A percentile compares a stretch with the other conserved stretches of the same genome.
phyloP scores from a whole-genome alignment of 805 yeast genomes.

The Lachancea sp. region DNA sequence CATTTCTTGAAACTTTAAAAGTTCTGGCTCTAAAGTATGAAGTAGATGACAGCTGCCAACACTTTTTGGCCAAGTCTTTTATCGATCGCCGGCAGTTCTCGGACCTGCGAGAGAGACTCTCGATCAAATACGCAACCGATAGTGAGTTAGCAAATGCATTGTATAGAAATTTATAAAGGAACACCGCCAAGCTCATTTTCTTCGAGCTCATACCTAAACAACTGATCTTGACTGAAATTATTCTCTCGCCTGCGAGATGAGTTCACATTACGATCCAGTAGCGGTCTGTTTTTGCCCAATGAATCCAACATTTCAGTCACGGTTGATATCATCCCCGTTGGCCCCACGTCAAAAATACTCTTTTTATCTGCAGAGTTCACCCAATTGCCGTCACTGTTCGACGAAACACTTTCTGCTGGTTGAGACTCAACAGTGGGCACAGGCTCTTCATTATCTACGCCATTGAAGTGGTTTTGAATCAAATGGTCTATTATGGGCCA shows the following conservation, averaged over 20 bases:
- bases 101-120: constrained; percentile 17
- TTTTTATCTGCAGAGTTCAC: constrained; percentile 35
- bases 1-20: constrained; percentile 22
- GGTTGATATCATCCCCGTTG: constrained; percentile 63
- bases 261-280: constrained; percentile 4
- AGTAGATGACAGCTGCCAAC: constrained; percentile 9
- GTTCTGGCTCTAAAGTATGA: constrained; percentile 29
- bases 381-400: constrained; percentile 41
- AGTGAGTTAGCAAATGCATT: constrained; percentile 35
- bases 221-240: constrained; percentile 2
- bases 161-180: constrained; percentile 24
- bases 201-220: constrained; percentile 11
- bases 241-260: constrained; percentile 1
- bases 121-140: constrained; percentile 19
- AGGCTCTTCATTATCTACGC: constrained; percentile 10
- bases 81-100: constrained; percentile 29
- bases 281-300: constrained; percentile 26
- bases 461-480: constrained; percentile 51
- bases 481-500: constrained; percentile 77
- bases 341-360: constrained; percentile 48
- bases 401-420: constrained; percentile 15
- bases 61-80: constrained; percentile 19
- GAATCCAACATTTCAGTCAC: constrained; percentile 53
- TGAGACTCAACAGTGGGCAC: background rate
- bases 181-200: constrained; percentile 1